Evolutionary conservation across 768 basidiomycete species (phyloP), one percentile per base, ranked within the genome.

Genomic region (Galerina marginata): DNA sequence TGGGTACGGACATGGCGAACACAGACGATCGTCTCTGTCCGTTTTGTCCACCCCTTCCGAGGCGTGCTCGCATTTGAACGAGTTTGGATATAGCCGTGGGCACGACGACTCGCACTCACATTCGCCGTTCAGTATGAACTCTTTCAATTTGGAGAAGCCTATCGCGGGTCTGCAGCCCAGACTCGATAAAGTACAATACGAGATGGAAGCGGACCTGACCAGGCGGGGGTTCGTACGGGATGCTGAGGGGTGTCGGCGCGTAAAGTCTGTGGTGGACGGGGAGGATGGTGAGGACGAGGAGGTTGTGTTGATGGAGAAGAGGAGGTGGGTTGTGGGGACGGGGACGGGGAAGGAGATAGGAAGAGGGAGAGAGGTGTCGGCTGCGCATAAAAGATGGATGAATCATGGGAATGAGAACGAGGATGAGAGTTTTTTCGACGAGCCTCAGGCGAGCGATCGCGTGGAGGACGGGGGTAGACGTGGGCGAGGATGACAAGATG

Each of bases 171-270:
- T 82, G 15, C 76, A 75, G 58, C 74, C 77, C 26, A 71, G 69
- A 40, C 58, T 74, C 3, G 88, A 90, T 57, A 82, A 83, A 29
- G 88, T 86, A 25, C 74, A 86, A 60, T 90, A 84, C 72, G 90
- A 90, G 71, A 88, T 88, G 0, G 89, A 90, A 71, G 89, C 88
- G 20, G 89, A 87, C 15, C 65, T 91, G 36, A 85, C 79, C 60
- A 76, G 76, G 65, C 77, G 87, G 4, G 89, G 88, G 42, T 90
- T 82, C 64, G 82, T 89, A 37, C 71, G 73, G 39, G 65, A 64
- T 58, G 58, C 59, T 72, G 77, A 50, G 72, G 75, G 65, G 66
- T 72, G 58, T 72, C 72, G 49, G 66, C 42, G 23, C 40, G 60
- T 20, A 2, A 50, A 36, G 33, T 45, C 48, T 16, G 55, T 57